phyloP scores from a whole-genome alignment of 805 yeast species.

The Sporopachydermia lactativora region DNA sequence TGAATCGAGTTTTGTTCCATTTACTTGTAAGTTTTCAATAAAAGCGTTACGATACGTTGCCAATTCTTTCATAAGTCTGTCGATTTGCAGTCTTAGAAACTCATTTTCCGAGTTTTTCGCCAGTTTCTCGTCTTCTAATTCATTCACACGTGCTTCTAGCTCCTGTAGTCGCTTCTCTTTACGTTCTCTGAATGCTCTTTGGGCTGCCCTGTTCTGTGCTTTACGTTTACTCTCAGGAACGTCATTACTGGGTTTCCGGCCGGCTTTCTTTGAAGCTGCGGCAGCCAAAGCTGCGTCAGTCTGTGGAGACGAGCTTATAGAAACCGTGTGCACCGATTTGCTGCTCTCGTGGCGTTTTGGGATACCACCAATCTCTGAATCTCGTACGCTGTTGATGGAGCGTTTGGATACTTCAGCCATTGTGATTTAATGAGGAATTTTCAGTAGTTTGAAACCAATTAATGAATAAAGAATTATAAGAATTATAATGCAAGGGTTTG shows the following conservation, averaged over 20 bases:
- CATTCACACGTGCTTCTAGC: conserved; percentile 61
- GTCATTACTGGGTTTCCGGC: conserved; percentile 63
- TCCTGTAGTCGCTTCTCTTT: conserved; percentile 81
- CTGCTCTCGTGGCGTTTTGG: conserved; percentile 2
- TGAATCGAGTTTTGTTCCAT: not conserved
- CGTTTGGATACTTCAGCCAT: not conserved
- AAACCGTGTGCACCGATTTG: conserved; percentile 9
- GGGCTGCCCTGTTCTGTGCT: conserved; percentile 98
- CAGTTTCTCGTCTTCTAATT: conserved; percentile 57
- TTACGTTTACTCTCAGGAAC: conserved; percentile 85
- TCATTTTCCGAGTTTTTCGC: conserved; percentile 60
- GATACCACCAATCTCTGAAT: not conserved
- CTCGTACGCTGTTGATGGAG: not conserved
- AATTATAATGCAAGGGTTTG: too few relatives aligned
- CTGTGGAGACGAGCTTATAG: conserved; percentile 2
- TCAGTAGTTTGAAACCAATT: too few relatives aligned
- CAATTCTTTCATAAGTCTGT: conserved; percentile 58
- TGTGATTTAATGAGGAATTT: too few relatives aligned
- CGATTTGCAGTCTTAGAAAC: conserved; percentile 62
- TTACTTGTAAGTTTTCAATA: not conserved
- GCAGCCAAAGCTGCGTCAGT: conserved; percentile 6
- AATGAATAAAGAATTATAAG: too few relatives aligned
- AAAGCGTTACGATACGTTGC: conserved; percentile 35
- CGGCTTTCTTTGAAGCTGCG: conserved; percentile 38
- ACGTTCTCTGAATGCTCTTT: conserved; percentile 89